Conservation (phyloP, 108 stramenopile genomes). For the Cylindrotheca closterium region DNA sequence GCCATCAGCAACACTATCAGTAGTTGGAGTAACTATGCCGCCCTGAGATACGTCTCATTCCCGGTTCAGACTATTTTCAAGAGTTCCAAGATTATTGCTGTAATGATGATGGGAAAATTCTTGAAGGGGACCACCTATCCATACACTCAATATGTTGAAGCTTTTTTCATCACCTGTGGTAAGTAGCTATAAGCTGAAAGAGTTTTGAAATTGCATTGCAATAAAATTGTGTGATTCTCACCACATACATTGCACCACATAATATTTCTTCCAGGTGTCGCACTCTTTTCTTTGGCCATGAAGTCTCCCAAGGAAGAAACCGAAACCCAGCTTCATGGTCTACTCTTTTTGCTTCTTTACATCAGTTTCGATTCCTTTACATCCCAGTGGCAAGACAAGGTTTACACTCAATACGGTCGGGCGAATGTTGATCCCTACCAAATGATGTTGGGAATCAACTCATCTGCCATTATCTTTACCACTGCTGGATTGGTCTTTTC, state of each 20-base stretch:
- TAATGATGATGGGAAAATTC: slow-evolving; percentile 96
- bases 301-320: slow-evolving; percentile 56
- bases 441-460: slow-evolving; percentile 99
- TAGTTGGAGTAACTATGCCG: slow-evolving; percentile 96
- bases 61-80: slow-evolving; percentile 98
- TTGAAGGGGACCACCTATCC: slow-evolving; percentile 91
- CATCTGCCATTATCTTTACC: slow-evolving; percentile 91
- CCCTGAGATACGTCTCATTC: slow-evolving; percentile 95
- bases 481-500: slow-evolving; percentile 83
- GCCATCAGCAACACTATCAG: slow-evolving; percentile 94
- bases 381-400: slow-evolving; percentile 96
- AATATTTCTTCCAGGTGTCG: slow-evolving; percentile 59
- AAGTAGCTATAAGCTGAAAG: too few relatives aligned
- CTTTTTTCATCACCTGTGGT: slow-evolving; percentile 82
- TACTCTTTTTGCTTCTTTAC: slow-evolving; percentile 91
- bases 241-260: too few relatives aligned
- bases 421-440: slow-evolving; percentile 92
- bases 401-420: slow-evolving; percentile 92
- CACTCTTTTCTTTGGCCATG: slow-evolving; percentile 81
- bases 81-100: slow-evolving; percentile 96
- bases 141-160: slow-evolving; percentile 84
- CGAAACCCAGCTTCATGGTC: slow-evolving; percentile 78
- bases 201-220: too few relatives aligned
- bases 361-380: slow-evolving; percentile 97
- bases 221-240: too few relatives aligned